Conservation (phyloP, 768 basidiomycete genomes). For the Naematelia aurantialba region DNA sequence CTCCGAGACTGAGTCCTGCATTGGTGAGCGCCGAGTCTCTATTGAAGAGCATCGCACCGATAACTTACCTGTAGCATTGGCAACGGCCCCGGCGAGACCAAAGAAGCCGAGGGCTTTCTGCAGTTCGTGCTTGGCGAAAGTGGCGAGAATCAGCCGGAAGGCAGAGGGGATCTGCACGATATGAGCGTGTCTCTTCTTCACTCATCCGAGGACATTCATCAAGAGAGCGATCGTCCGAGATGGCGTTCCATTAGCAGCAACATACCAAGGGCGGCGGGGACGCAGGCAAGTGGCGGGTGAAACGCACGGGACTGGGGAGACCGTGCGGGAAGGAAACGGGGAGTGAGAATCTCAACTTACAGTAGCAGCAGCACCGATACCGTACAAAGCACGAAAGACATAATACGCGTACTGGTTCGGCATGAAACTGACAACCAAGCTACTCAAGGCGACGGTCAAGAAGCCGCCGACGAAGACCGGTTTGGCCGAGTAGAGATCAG, state of each 20-base stretch:
- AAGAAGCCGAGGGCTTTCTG: slow-evolving; percentile 27
- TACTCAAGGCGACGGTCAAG: slow-evolving; percentile 22
- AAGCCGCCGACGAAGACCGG: slow-evolving; percentile 41
- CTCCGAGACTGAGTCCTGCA: slow-evolving; percentile 27
- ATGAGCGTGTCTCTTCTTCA: no score
- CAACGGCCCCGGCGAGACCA: slow-evolving; percentile 25
- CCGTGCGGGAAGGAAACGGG: no score
- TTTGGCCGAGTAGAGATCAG: slow-evolving; percentile 43
- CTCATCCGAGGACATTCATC: no score
- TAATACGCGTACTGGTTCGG: slow-evolving; percentile 33
- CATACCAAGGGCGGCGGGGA: no score
- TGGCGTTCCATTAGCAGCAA: no score
- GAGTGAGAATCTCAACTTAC: no score
- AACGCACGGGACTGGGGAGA: no score
- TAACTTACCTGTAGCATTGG: slow-evolving; percentile 23
- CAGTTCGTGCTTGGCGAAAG: slow-evolving; percentile 30
- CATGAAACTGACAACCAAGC: slow-evolving; percentile 31
- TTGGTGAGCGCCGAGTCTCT: slow-evolving; percentile 17
- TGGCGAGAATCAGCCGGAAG: slow-evolving; percentile 31
- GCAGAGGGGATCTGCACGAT: slow-evolving; percentile 32
- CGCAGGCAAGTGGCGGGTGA: not conserved
- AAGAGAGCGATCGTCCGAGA: no score
- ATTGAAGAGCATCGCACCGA: slow-evolving; percentile 24
- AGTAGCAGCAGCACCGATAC: slow-evolving; percentile 18
- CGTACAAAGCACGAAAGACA: slow-evolving; percentile 22